Base-by-base conservation (phyloP, 1,139 yeast genomes). In the Kodamaea ohmeri region DNA sequence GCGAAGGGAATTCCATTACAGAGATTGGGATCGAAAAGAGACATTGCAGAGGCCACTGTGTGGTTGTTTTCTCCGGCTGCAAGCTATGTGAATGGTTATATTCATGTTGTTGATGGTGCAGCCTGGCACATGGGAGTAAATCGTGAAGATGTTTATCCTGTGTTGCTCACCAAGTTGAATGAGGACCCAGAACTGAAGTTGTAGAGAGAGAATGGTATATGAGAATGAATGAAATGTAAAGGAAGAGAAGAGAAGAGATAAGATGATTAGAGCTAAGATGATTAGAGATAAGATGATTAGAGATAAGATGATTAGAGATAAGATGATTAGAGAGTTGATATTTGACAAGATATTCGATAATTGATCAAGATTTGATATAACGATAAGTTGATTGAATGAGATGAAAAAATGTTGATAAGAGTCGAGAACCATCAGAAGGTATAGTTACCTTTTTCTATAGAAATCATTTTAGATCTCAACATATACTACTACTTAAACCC, bases 31-130 rank as follows among this genome's bases (percentile, higher is more conserved):
- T 56, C 74, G 6, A 78, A 89, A 11, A 65, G 63, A 40, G 97
- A 92, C 57, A 85, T 92, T 55, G 97, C 97, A 11, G 84, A 90
- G 48, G 80, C 94, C 3, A 90, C 97, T 0, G 85, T 86, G 1
- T 90, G 69, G 57, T 65, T 90, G 49, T 84, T 90, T 52, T 84
- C 95, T 19, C 83, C 83, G 2, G 95, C 96, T 3, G 87, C 92
- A 3, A 53, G 67, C 16, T 90, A 80, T 58, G 73, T 90, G 32
- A 81, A 84, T 5, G 97, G 97, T n/a, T 78, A 90, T 3, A 67
- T 82, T 17, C 71, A 78, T 32, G 83, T 88, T 6, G 96, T 90
- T 9, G 98, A 92, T 59, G 97, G 97, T 35, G 97, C 81, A 1
- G 70, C 76, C 40, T 89, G 97, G 96, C 95, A 88, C 54, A 63